Conservation (phyloP, 1,284 basidiomycete species). For the Irpex rosettiformis region DNA sequence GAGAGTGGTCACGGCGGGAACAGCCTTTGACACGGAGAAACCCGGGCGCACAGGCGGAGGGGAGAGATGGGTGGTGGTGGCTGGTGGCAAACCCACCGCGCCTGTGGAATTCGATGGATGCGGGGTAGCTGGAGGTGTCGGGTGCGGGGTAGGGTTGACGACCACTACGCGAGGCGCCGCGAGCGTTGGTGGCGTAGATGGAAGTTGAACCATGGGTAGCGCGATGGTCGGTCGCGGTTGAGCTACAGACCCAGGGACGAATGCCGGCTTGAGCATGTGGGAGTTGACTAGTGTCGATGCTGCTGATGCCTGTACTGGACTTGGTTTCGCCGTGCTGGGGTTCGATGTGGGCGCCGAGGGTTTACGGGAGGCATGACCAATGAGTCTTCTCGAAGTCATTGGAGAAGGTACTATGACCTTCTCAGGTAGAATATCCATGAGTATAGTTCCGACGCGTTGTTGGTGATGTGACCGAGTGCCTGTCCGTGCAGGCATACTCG, state of each 20-base stretch:
- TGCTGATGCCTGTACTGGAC: constrained; percentile 12
- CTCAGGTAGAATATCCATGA: constrained; percentile 52
- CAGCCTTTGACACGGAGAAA: constrained; percentile 10
- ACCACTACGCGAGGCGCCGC: constrained; percentile 46
- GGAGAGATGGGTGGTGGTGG: constrained; percentile 22
- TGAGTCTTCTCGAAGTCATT: background rate
- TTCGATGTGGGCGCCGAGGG: constrained; percentile 6
- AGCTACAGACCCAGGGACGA: constrained; percentile 12
- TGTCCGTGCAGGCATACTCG: constrained; percentile 25
- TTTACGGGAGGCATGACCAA: constrained; percentile 4
- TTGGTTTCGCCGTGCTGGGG: constrained; percentile 10
- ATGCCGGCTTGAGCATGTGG: background rate
- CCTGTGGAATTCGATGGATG: constrained; percentile 19
- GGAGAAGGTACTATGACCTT: constrained; percentile 26
- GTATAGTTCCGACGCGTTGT: constrained; percentile 46
- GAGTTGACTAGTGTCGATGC: background rate
- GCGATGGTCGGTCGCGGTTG: constrained; percentile 27
- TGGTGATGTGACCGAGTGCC: constrained; percentile 28
- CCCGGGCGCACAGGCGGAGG: constrained; percentile 24
- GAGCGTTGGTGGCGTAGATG: constrained; percentile 25
- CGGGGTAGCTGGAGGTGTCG: constrained; percentile 54
- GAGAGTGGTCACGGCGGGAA: constrained; percentile 9
- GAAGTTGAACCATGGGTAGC: constrained; percentile 29
- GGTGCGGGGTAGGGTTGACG: constrained; percentile 53
- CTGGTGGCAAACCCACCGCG: constrained; percentile 13